Conservation (phyloP, 2,329 filamentous ascomycete species). For the Claviceps paspali region DNA sequence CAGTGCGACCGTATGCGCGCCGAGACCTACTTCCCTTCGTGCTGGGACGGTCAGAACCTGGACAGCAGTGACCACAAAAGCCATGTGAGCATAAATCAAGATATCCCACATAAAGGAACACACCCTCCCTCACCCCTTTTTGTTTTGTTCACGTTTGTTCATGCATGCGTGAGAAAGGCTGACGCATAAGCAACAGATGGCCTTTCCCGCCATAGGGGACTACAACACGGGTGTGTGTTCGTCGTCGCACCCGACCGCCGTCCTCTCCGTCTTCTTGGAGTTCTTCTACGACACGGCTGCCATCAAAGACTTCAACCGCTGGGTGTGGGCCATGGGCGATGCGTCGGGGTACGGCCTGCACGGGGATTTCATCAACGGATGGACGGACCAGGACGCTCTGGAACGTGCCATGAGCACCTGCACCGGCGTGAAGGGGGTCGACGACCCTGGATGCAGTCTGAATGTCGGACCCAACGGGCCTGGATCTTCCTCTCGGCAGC, state of each 20-base stretch:
- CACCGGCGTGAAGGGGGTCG: constrained; percentile 12
- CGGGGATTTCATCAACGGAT: constrained; percentile 16
- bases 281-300: constrained; percentile 27
- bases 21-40: constrained; percentile 43
- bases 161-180: no score
- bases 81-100: no score
- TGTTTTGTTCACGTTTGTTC: no score
- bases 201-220: constrained; percentile 14
- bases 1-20: constrained; percentile 36
- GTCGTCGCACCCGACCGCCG: constrained; percentile 24
- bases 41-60: constrained; percentile 45
- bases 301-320: constrained; percentile 13
- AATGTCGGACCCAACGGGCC: constrained; percentile 13
- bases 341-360: constrained; percentile 15
- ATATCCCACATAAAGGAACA: no score
- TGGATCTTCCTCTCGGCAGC: constrained; percentile 8
- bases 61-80: constrained; percentile 39
- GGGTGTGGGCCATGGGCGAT: constrained; percentile 15
- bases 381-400: constrained; percentile 14
- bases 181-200: no score
- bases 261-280: constrained; percentile 30
- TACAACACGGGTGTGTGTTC: constrained; percentile 22
- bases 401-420: constrained; percentile 13
- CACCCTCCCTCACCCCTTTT: no score
- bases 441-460: constrained; percentile 12